These are phyloP conservation scores for Beauveria pseudobassiana DNA, from an alignment of 2,329 filamentous ascomycete species.

Conservation along the genomic window DNA sequence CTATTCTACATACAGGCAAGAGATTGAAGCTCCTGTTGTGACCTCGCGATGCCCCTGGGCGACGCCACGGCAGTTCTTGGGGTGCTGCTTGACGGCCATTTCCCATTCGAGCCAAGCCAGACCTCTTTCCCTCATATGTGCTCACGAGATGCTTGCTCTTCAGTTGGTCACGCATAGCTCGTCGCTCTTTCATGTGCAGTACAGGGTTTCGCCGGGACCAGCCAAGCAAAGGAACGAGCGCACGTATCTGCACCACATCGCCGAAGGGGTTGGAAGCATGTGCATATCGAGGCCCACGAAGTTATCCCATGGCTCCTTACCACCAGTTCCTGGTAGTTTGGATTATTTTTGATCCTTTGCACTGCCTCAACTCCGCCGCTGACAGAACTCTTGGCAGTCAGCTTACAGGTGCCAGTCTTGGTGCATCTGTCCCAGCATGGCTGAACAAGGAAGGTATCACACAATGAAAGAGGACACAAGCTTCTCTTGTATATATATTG, in stretches of 20 bases:
- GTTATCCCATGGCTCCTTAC: too few species aligned
- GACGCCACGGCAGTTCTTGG: neutral
- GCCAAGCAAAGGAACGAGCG: too few species aligned
- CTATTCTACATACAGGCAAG: neutral
- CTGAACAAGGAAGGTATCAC: neutral
- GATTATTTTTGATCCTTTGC: neutral
- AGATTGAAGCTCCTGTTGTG: neutral
- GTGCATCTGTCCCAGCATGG: neutral
- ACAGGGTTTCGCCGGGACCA: too few species aligned
- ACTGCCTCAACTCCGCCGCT: neutral
- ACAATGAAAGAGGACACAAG: neutral
- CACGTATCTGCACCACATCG: too few species aligned
- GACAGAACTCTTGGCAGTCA: slow-evolving; percentile 1
- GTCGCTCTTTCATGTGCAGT: too few species aligned
- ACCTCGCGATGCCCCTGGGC: neutral
- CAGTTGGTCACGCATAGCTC: neutral
- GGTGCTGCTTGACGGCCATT: neutral
- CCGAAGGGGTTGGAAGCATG: too few species aligned
- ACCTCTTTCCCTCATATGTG: too few species aligned
- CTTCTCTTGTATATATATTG: neutral
- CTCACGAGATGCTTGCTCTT: neutral
- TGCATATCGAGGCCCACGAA: too few species aligned
- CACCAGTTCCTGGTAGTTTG: too few species aligned
- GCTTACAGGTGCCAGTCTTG: neutral
- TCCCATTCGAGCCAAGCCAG: neutral